Base-by-base conservation (phyloP, 2,329 filamentous ascomycete genomes). In the Huntiella decipiens region DNA sequence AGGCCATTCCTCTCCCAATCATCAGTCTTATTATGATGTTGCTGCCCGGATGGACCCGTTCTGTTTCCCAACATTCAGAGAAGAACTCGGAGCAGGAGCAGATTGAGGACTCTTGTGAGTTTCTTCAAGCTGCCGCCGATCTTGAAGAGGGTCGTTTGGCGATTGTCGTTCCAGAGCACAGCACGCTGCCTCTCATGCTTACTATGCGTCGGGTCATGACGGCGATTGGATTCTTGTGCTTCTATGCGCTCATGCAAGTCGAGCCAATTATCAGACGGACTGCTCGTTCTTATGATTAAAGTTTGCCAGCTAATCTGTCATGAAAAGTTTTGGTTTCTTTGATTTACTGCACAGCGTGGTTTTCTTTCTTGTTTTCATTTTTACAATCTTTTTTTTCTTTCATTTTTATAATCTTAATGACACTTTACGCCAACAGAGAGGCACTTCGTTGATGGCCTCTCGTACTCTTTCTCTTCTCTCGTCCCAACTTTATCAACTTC, bases 221-320 rank as follows among this genome's bases (percentile, higher is more conserved):
- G 15, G 47, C 47, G 3, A 35, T 50, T 5, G 47, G 47, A 2
- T 46, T 50, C 32, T 41, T 50, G 44, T 50, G 47, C 35, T 28
- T 50, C 4, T 50, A 50, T 37, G 47, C 47, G 10, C n/a, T 50
- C 12, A 50, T 50, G 47, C 47, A 50, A 41, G 43, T 50, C 40
- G 47, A 50, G 44, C 47, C 47, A 32, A 41, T 50, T n/a, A 35
- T 50, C 35, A 50, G 44, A 50, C 44, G 47, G 40, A 39, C 47
- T 10, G 47, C 38, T 11, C 47, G 47, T 15, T 44, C 47, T 6
- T 50, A 50, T 40, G 47, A 44, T 19, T 50, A 50, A 50, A 34
- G 32, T 34, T 28, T 28, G 22, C 22, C 22, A 28, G 22, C 13
- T 13, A 38, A 45, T 8, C 32, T 10, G 5, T 3, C 7, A 39